Percentiles rank a stretch among this genome's conserved stretches.
These are phyloP conservation scores for Leccinum variicolor DNA, from an alignment of 768 basidiomycete genomes.

Conservation along the genomic window DNA sequence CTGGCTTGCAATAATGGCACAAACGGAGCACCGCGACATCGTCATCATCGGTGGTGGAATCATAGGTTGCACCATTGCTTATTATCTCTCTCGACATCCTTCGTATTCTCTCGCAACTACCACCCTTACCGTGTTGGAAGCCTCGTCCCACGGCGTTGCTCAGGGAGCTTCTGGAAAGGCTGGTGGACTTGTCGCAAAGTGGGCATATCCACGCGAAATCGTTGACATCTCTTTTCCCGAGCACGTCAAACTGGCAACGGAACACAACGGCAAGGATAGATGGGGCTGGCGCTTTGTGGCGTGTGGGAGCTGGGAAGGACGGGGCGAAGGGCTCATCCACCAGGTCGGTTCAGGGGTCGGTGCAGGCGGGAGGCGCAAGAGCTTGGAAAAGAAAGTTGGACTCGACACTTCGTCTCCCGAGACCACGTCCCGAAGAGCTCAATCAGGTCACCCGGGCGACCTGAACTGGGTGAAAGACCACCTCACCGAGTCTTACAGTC, in stretches of 20 bases:
- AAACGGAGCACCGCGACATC: slow-evolving; percentile 38
- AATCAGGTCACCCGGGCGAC: slow-evolving; percentile 46
- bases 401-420: slow-evolving; percentile 23
- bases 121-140: slow-evolving; percentile 65
- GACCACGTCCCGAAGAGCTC: slow-evolving; percentile 14
- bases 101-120: slow-evolving; percentile 37
- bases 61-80: slow-evolving; percentile 80
- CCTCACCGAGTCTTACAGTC: slow-evolving; percentile 59
- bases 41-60: slow-evolving; percentile 86
- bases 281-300: slow-evolving; percentile 83
- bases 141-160: slow-evolving; percentile 62
- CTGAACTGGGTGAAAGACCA: slow-evolving; percentile 51
- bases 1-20: slow-evolving; percentile 13
- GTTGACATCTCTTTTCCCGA: slow-evolving; percentile 63
- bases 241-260: slow-evolving; percentile 67
- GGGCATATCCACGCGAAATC: slow-evolving; percentile 76
- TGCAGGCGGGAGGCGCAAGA: slow-evolving; percentile 37
- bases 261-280: slow-evolving; percentile 63
- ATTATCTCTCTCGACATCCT: slow-evolving; percentile 67
- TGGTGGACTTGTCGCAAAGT: slow-evolving; percentile 79
- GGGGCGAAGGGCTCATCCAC: slow-evolving; percentile 36
- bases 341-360: slow-evolving; percentile 24
- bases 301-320: slow-evolving; percentile 74
- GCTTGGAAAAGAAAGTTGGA: slow-evolving; percentile 55
- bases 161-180: slow-evolving; percentile 85